Conservation (phyloP, 257 asterid species). For the Echium plantagineum region DNA sequence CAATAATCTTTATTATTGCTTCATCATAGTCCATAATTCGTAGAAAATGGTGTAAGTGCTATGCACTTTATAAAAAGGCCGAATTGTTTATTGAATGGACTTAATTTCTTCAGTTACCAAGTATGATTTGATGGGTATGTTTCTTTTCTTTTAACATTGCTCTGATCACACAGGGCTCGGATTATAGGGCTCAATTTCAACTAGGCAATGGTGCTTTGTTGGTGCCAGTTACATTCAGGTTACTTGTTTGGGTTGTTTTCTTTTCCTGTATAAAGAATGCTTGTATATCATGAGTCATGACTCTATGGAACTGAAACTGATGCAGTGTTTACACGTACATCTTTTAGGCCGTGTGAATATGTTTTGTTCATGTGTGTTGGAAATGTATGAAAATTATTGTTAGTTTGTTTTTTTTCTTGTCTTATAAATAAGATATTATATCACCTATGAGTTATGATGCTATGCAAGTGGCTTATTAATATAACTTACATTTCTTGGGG, state of each 20-base stretch:
- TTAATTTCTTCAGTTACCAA: too few relatives aligned
- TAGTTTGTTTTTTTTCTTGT: too few relatives aligned
- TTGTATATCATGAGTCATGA: too few relatives aligned
- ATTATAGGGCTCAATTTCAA: constrained; percentile 78
- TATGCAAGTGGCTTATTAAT: neutral
- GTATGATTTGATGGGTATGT: neutral
- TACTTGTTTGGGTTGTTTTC: neutral
- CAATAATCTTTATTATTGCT: neutral
- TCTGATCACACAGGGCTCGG: constrained; percentile 54
- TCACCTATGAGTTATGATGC: neutral
- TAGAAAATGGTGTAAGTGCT: neutral
- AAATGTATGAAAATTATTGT: neutral
- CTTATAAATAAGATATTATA: neutral
- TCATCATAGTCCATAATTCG: neutral
- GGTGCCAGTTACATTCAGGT: constrained; percentile 98
- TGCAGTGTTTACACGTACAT: neutral
- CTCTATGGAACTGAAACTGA: too few relatives aligned
- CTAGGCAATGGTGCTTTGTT: constrained; percentile 71
- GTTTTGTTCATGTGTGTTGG: neutral
- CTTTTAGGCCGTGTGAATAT: too few relatives aligned
- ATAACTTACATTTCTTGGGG: neutral
- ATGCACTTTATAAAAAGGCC: neutral
- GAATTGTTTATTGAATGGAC: neutral
- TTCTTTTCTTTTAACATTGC: neutral
- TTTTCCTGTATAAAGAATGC: neutral